Evolutionary conservation across 1,139 yeast species (phyloP).

Genomic region (Martiniozyma asiatica): DNA sequence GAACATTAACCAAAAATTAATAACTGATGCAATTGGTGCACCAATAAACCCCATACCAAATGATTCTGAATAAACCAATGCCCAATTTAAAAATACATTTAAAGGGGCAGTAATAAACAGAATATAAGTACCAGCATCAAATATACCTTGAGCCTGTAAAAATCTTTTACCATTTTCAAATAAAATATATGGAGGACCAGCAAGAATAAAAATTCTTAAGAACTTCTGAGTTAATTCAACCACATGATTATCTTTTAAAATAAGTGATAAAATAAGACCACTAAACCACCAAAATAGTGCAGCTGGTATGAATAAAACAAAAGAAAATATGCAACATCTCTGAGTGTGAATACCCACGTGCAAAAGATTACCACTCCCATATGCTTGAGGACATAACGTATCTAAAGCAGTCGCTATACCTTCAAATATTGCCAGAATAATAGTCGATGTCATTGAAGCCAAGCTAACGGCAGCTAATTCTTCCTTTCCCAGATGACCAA

Average conservation of each 20-base stretch:
- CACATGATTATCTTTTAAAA: constrained; percentile 54
- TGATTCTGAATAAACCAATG: constrained; percentile 80
- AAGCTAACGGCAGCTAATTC: constrained; percentile 75
- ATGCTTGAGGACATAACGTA: constrained; percentile 78
- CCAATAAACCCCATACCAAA: constrained; percentile 59
- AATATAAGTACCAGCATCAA: constrained; percentile 80
- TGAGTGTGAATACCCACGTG: constrained; percentile 56
- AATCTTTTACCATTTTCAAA: constrained; percentile 78
- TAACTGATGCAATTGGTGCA: constrained; percentile 59
- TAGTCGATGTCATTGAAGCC: constrained; percentile 81
- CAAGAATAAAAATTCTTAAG: constrained; percentile 41
- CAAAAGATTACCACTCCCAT: constrained; percentile 54
- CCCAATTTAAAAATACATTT: constrained; percentile 58
- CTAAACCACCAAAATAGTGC: constrained; percentile 58
- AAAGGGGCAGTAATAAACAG: constrained; percentile 70
- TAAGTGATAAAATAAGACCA: constrained; percentile 34
- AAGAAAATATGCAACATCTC: constrained; percentile 47
- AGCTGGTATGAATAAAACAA: constrained; percentile 47
- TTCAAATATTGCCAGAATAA: constrained; percentile 73
- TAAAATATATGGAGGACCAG: constrained; percentile 76
- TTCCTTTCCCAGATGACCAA: constrained; percentile 59
- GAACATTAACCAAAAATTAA: constrained; percentile 64
- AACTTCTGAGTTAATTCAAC: constrained; percentile 51
- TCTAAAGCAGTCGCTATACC: constrained; percentile 84
- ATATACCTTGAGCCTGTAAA: constrained; percentile 84